Evolutionary conservation across 345 rosid genomes (phyloP).

Genomic region (Lepidium aucheri): DNA sequence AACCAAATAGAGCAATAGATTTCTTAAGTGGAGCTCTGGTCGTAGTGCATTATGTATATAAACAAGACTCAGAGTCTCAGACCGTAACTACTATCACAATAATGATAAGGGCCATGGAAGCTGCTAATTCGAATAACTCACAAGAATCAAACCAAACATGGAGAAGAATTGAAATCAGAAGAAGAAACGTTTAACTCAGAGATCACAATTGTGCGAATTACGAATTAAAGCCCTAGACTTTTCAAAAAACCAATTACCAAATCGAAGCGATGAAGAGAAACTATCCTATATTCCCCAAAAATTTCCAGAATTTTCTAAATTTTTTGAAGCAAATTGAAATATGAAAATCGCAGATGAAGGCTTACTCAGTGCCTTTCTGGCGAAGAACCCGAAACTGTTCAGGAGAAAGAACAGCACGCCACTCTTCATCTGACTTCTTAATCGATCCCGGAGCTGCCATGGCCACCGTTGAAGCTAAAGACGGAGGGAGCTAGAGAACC

Average conservation of each 20-base stretch:
- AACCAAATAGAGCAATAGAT: not conserved
- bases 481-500: not conserved
- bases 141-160: not conserved
- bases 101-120: not conserved
- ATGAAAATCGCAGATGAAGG: not conserved
- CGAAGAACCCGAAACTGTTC: conserved; percentile 71
- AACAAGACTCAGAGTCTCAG: not conserved
- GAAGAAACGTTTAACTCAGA: not conserved
- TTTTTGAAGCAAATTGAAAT: not conserved
- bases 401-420: conserved; percentile 74
- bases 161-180: not conserved
- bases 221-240: not conserved
- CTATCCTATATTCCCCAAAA: not conserved
- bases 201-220: not conserved
- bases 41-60: not conserved
- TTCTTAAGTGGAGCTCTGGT: not conserved
- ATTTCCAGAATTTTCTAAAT: not conserved
- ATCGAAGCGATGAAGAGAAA: not conserved
- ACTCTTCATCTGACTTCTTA: conserved; percentile 68
- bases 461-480: conserved; percentile 22
- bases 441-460: conserved; percentile 54
- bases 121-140: not conserved
- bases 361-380: conserved; percentile 78
- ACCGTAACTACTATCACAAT: not conserved
- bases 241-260: not conserved